Base-by-base conservation (phyloP, 2,329 filamentous ascomycete genomes). In the Ambrosiella beaveri region DNA sequence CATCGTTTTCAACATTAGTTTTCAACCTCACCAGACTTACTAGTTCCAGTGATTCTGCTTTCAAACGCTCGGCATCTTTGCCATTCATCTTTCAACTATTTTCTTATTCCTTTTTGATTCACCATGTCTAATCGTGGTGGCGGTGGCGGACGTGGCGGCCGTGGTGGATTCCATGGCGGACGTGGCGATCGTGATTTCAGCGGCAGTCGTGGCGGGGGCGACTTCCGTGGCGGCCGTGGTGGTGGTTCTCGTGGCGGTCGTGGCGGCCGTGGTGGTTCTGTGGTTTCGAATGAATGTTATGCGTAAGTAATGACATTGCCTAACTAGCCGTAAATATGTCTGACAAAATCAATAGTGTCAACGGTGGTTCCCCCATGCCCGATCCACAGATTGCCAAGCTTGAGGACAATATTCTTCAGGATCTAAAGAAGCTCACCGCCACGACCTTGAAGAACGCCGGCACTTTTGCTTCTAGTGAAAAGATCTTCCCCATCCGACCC, bases 401-500 rank as follows among this genome's bases (percentile, higher is more conserved):
- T 0, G 75, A 77, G 60, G 63, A 76, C 56, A 63, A 68, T 6
- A 65, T 75, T 6, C 63, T 67, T 37, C 58, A 62, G 9, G 61
- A 63, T n/a, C 57, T 75, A 9, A 40, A 54, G 52, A 1, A 65
- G 65, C 2, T 62, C 65, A 2, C 65, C 71, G 54, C 70, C 75
- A 69, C 65, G 11, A 66, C 68, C 44, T 63, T 74, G 27, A 63
- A 62, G 17, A 60, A 56, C 54, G 55, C 13, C 60, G 49, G 44
- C 56, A 49, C 56, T 61, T 58, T 57, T 19, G 19, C 61, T 13
- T 11, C 57, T 7, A 12, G 61, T 13, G 62, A 58, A 35, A 36
- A 62, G 8, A 57, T 61, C 50, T 70, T 80, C 52, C 75, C 77
- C 2, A 58, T 64, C 7, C 72, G 78, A 1, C 78, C 78, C 17